Base-by-base conservation (phyloP, 306 rosid genomes). In the Herpetospermum pedunculosum region DNA sequence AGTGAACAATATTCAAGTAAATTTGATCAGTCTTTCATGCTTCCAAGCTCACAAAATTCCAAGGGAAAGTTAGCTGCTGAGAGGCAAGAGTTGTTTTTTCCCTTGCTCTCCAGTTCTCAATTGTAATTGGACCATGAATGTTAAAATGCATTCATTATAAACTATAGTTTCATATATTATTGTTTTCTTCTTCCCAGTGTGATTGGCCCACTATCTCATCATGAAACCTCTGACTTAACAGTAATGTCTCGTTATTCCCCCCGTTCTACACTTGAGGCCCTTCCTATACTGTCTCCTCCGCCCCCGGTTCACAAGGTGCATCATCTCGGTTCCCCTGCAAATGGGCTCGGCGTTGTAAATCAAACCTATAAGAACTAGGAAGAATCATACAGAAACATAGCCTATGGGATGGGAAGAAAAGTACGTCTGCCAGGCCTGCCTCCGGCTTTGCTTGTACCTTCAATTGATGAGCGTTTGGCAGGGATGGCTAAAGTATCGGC, bases 21-120 rank as follows among this genome's bases (percentile, higher is more conserved):
- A 87, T 52, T 44, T 26, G 88, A 83, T 76, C 85, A 80, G 57
- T 75, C 81, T 67, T 74, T 82, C 49, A 28, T 49, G 41, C 76
- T 78, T 60, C 80, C 82, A 23, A 52, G 63, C 82, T 40, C 73
- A 28, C 84, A 72, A 19, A 73, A 35, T 40, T 40, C 26, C 3
- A 83, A 72, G 78, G 91, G 84, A 81, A 85, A 83, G 83, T 50
- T 63, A 50, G 67, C 83, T 46, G 38, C 65, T 28, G 88, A 82
- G 68, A 80, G 85, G 88, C 85, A 81, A 83, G 78, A 49, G 76
- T 53, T 82, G 40, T 63, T 62, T 79, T 8, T 65, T 72, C 18
- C 48, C 75, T 77, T 69, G n/a, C 67, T 72, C 9, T 47, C 7
- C 28, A 64, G 35, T 63, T 60, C 70, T 62, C 70, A 8, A 18